Percentiles rank a stretch among this genome's conserved stretches.
These are phyloP conservation scores for Zymoseptoria pseudotritici DNA, from an alignment of 2,329 filamentous ascomycete genomes.

Conservation along the genomic window DNA sequence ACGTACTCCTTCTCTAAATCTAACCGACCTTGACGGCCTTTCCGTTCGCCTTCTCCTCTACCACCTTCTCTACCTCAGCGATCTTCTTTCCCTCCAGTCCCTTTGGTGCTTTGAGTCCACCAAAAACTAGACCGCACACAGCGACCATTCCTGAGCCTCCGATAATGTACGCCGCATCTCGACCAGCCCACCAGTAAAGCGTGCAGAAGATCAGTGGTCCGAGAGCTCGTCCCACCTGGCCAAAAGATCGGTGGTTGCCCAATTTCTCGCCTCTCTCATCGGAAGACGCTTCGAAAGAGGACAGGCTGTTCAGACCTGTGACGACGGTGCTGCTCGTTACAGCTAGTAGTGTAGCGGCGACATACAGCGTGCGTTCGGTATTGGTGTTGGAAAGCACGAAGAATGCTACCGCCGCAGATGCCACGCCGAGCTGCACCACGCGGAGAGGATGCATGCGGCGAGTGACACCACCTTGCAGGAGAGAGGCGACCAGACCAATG, in stretches of 20 bases:
- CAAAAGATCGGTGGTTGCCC: constrained; percentile 70
- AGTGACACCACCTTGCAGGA: constrained; percentile 91
- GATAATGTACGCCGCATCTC: constrained; percentile 73
- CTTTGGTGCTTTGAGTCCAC: constrained; percentile 59
- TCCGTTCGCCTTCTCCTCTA: constrained; percentile 10
- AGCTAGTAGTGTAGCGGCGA: constrained; percentile 74
- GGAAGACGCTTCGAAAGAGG: constrained; percentile 77
- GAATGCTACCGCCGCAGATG: constrained; percentile 72
- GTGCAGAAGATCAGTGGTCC: constrained; percentile 89
- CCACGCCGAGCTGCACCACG: constrained; percentile 71
- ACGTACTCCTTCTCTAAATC: background rate
- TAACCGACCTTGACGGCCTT: constrained; percentile 6
- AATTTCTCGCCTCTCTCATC: constrained; percentile 79
- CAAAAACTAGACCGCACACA: constrained; percentile 65
- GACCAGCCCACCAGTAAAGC: constrained; percentile 96
- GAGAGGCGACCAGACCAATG: constrained; percentile 80
- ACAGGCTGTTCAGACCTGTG: constrained; percentile 83
- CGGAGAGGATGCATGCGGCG: constrained; percentile 73
- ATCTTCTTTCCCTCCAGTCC: constrained; percentile 15
- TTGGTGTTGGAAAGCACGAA: constrained; percentile 65
- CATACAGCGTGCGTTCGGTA: constrained; percentile 65
- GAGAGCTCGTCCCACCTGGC: constrained; percentile 78
- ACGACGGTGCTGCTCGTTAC: constrained; percentile 92
- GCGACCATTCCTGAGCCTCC: constrained; percentile 73
- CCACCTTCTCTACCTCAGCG: background rate